These are phyloP conservation scores for Echites panduratus DNA, from an alignment of 257 asterid species.

Conservation along the genomic window DNA sequence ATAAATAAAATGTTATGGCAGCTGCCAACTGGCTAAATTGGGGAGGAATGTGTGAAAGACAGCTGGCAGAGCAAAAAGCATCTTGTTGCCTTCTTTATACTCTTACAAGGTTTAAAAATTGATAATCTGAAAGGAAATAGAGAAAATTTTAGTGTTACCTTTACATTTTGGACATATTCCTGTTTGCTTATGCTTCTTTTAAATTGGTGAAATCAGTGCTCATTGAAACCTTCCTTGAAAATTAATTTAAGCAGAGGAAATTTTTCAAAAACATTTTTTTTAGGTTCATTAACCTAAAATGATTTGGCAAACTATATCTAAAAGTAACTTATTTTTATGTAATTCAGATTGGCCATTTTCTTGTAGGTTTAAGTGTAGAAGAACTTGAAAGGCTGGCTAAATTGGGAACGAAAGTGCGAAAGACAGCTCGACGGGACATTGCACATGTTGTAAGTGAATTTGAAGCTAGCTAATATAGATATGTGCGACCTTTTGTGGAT, in stretches of 20 bases:
- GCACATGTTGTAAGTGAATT: constrained; percentile 74
- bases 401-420: constrained; percentile 67
- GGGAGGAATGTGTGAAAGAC: no score
- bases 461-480: neutral
- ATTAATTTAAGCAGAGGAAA: neutral
- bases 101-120: neutral
- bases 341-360: neutral
- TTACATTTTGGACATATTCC: neutral
- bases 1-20: no score
- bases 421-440: constrained; percentile 92
- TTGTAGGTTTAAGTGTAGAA: constrained; percentile 66
- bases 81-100: neutral
- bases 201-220: neutral
- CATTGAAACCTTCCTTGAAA: neutral
- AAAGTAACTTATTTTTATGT: neutral
- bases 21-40: no score
- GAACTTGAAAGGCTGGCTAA: constrained; percentile 76
- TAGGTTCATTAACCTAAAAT: neutral
- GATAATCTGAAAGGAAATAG: neutral
- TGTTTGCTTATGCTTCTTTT: neutral
- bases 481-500: neutral
- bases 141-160: neutral
- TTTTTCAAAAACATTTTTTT: neutral
- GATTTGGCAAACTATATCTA: neutral
- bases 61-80: no score